Evolutionary conservation across 208 protist species (phyloP).

Genomic region (Porcisia deanei): DNA sequence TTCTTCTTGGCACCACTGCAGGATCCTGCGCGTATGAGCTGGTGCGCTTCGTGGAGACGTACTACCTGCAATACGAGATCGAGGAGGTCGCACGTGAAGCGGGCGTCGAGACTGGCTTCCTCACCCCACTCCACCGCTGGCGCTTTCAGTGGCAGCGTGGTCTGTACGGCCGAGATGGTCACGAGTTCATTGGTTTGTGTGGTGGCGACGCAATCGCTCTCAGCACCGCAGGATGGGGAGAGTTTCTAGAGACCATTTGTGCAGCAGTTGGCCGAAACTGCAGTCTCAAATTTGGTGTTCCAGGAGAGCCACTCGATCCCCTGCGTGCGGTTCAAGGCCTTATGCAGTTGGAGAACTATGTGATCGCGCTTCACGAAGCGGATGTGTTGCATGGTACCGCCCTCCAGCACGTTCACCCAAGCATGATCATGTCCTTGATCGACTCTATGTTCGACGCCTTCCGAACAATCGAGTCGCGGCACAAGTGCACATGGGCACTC

Average conservation of each 20-base stretch:
- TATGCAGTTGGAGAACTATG: conserved; percentile 77
- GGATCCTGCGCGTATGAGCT: conserved; percentile 56
- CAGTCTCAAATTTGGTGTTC: conserved; percentile 29
- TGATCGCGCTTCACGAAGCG: conserved; percentile 63
- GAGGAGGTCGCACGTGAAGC: conserved; percentile 50
- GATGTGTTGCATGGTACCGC: conserved; percentile 45
- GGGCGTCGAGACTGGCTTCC: conserved; percentile 61
- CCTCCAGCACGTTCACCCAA: conserved; percentile 45
- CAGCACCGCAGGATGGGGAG: conserved; percentile 63
- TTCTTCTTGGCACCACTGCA: conserved; percentile 50
- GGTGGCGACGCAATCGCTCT: conserved; percentile 39
- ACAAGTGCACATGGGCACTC: conserved; percentile 41
- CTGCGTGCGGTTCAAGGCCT: conserved; percentile 66
- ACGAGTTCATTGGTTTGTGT: conserved; percentile 36
- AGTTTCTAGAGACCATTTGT: conserved; percentile 68
- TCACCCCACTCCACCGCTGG: conserved; percentile 61
- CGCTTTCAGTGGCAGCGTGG: conserved; percentile 38
- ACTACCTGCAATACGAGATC: conserved; percentile 48
- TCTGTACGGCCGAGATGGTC: conserved; percentile 34
- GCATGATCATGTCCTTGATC: conserved; percentile 45
- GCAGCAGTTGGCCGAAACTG: conserved; percentile 26
- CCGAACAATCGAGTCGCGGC: conserved; percentile 44
- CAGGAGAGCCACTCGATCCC: conserved; percentile 46
- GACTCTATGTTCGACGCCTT: conserved; percentile 72
- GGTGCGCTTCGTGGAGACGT: conserved; percentile 47